These are phyloP conservation scores for Podila minutissima DNA, from an alignment of 192 early-diverging fungal species.

Conservation along the genomic window DNA sequence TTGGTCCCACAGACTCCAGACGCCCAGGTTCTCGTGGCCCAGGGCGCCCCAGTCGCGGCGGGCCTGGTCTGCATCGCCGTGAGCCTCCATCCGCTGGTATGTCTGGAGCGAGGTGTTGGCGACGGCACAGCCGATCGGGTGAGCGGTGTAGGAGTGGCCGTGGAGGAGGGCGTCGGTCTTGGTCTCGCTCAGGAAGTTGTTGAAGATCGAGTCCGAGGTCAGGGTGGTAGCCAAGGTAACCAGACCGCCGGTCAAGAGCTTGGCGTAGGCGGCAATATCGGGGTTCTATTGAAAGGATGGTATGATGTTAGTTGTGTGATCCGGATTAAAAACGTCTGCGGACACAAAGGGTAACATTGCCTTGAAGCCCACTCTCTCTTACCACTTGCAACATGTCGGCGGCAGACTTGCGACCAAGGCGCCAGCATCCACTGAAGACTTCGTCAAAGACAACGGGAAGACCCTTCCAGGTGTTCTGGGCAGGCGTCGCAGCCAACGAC, in stretches of 20 bases:
- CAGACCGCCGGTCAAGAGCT: slow-evolving; percentile 79
- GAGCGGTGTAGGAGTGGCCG: slow-evolving; percentile 86
- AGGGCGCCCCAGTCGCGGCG: slow-evolving; percentile 50
- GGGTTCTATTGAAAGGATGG: slow-evolving; percentile 55
- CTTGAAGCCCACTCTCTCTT: slow-evolving; percentile 19
- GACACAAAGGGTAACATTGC: neutral
- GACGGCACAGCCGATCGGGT: slow-evolving; percentile 82
- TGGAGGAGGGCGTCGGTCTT: slow-evolving; percentile 81
- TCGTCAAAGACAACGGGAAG: slow-evolving; percentile 86
- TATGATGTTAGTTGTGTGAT: neutral
- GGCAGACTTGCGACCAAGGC: slow-evolving; percentile 68
- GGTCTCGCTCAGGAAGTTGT: slow-evolving; percentile 67
- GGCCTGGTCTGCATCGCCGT: slow-evolving; percentile 38
- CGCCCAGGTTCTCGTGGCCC: slow-evolving; percentile 25
- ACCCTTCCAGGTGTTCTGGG: slow-evolving; percentile 55
- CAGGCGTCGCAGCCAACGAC: neutral
- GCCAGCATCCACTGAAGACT: slow-evolving; percentile 80
- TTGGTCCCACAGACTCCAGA: slow-evolving; percentile 65
- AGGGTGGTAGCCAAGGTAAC: slow-evolving; percentile 77
- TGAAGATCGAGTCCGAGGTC: slow-evolving; percentile 69
- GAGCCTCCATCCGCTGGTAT: slow-evolving; percentile 54
- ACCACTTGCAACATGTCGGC: slow-evolving; percentile 69
- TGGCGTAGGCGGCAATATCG: slow-evolving; percentile 83
- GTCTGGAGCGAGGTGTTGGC: slow-evolving; percentile 66
- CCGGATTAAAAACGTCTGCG: neutral